phyloP scores from a whole-genome alignment of 148 eudicot genomes.

The Nepenthes gracilis region DNA sequence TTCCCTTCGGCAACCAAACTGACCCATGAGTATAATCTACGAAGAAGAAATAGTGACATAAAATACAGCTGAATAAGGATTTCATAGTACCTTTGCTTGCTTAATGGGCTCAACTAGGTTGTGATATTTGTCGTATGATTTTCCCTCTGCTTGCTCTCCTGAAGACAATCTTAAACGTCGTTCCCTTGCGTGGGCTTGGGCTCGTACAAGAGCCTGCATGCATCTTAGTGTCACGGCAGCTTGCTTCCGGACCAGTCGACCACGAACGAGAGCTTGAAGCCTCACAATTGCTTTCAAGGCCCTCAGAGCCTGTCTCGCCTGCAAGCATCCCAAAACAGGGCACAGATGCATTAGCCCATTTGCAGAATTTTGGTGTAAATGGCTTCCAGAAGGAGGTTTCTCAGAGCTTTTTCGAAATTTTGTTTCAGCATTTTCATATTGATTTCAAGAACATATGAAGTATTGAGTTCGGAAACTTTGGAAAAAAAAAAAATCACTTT shows the following conservation, averaged over 20 bases:
- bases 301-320: conserved; percentile 78
- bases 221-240: conserved; percentile 76
- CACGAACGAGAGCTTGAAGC: conserved; percentile 81
- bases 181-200: conserved; percentile 64
- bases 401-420: too few relatives aligned
- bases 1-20: background rate
- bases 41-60: background rate
- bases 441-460: too few relatives aligned
- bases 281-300: conserved; percentile 76
- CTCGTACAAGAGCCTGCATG: conserved; percentile 91
- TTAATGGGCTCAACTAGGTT: conserved; percentile 39
- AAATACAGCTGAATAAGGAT: background rate
- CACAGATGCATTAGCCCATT: too few relatives aligned
- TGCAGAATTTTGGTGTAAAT: too few relatives aligned
- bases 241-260: conserved; percentile 73
- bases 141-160: conserved; percentile 15
- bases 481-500: too few relatives aligned
- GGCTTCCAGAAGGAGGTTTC: too few relatives aligned
- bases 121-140: conserved; percentile 5
- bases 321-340: too few relatives aligned
- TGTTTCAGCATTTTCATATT: too few relatives aligned
- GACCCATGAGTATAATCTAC: background rate
- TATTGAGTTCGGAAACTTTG: too few relatives aligned
- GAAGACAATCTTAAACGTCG: conserved; percentile 25
- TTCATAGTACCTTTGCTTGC: conserved; percentile 44